phyloP scores from a whole-genome alignment of 805 yeast genomes.

The Metschnikowia noctiluminum region DNA sequence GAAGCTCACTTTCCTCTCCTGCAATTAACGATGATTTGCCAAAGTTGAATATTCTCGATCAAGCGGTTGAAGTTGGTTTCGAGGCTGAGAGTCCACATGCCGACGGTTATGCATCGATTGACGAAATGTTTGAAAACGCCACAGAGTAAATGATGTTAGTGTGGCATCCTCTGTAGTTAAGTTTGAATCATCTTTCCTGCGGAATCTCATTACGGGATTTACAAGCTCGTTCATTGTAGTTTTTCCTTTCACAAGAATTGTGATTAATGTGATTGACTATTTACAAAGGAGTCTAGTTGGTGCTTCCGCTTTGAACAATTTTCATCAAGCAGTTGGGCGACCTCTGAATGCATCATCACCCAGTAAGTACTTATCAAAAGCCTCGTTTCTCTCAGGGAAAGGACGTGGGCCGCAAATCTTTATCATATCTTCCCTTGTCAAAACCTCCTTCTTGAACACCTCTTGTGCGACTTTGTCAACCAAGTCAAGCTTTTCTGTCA shows the following conservation, averaged over 20 bases:
- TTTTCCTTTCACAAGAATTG: not conserved
- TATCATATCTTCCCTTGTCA: conserved; percentile 79
- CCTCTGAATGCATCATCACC: conserved; percentile 41
- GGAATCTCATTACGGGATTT: too few relatives aligned
- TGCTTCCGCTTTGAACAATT: not conserved
- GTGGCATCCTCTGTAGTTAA: not conserved
- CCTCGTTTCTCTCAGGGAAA: conserved; percentile 75
- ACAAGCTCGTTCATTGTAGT: too few relatives aligned
- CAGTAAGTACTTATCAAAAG: conserved; percentile 83
- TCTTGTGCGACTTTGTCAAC: conserved; percentile 74
- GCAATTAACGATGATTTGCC: not conserved
- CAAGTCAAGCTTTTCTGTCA: conserved; percentile 55
- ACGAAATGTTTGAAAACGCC: conserved; percentile 18
- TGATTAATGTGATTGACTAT: conserved; percentile 4
- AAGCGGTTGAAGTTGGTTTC: not conserved
- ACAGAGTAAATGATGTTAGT: not conserved
- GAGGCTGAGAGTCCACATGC: not conserved
- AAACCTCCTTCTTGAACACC: conserved; percentile 67
- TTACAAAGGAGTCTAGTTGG: conserved; percentile 3
- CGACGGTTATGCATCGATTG: conserved; percentile 18
- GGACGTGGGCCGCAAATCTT: conserved; percentile 74
- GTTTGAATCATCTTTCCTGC: too few relatives aligned
- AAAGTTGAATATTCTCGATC: conserved; percentile 2
- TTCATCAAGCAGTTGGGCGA: conserved; percentile 18
- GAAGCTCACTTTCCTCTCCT: not conserved